Percentiles rank a stretch among this genome's conserved stretches.
These are phyloP conservation scores for Colletotrichum echinochloae DNA, from an alignment of 2,329 filamentous ascomycete genomes.

Conservation along the genomic window DNA sequence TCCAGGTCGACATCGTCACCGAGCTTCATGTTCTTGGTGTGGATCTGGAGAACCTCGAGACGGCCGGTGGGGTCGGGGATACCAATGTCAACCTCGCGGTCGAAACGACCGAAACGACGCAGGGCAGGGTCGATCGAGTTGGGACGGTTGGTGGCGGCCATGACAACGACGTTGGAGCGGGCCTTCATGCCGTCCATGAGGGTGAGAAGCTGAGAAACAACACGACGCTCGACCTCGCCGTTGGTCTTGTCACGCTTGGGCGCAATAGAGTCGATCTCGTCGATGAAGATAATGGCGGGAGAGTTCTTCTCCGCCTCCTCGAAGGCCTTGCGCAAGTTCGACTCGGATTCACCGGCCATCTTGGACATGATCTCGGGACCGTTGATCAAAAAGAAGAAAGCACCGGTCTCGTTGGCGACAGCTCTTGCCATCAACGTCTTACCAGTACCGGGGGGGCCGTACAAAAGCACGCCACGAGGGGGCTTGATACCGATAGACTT, in stretches of 20 bases:
- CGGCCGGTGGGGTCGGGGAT: constrained; percentile 98
- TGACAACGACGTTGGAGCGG: constrained; percentile 97
- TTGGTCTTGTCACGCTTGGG: constrained; percentile 99
- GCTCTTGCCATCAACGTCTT: constrained; percentile 99
- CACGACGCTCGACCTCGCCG: constrained; percentile 97
- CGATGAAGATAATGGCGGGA: constrained; percentile 98
- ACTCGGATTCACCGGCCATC: constrained; percentile 99
- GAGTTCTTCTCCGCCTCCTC: constrained; percentile 99
- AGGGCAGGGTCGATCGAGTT: constrained; percentile 99
- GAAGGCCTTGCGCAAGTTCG: constrained; percentile 98
- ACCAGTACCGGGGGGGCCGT: constrained; percentile 97
- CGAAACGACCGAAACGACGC: constrained; percentile 97
- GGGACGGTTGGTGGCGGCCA: constrained; percentile 98
- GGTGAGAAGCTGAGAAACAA: constrained; percentile 94
- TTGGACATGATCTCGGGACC: constrained; percentile 99
- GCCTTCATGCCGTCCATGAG: constrained; percentile 99
- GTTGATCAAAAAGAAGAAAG: constrained; percentile 99
- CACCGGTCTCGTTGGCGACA: constrained; percentile 98
- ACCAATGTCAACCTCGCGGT: constrained; percentile 98
- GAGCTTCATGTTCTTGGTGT: constrained; percentile 99
- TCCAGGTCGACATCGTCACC: constrained; percentile 96
- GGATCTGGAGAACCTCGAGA: constrained; percentile 98
- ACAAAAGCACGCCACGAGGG: constrained; percentile 95
- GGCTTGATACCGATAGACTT: constrained; percentile 99
- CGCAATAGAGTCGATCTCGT: constrained; percentile 98